Evolutionary conservation across 495 filamentous ascomycete genomes (phyloP).

Genomic region (Neurospora cerealis): DNA sequence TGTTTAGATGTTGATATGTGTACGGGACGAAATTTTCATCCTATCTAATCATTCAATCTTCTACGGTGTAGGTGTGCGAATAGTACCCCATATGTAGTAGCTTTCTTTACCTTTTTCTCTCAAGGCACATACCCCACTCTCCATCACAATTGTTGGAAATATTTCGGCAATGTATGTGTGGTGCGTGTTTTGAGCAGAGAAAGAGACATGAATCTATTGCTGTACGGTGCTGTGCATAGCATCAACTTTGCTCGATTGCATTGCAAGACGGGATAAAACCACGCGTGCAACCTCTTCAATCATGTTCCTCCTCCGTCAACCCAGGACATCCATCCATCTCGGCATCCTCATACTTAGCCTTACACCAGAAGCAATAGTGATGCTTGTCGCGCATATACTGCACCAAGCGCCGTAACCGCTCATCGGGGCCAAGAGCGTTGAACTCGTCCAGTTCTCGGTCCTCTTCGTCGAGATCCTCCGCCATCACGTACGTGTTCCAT

Average conservation of each 20-base stretch:
- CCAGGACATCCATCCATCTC: slow-evolving; percentile 87
- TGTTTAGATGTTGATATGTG: background rate
- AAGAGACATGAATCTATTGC: background rate
- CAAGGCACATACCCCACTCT: background rate
- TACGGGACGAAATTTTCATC: background rate
- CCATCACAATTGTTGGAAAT: background rate
- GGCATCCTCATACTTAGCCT: slow-evolving; percentile 59
- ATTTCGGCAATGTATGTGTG: background rate
- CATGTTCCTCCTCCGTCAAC: slow-evolving; percentile 83
- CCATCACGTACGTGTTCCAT: slow-evolving; percentile 30
- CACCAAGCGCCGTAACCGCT: slow-evolving; percentile 56
- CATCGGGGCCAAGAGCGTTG: slow-evolving; percentile 51
- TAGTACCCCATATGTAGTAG: background rate
- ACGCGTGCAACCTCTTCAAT: slow-evolving; percentile 31
- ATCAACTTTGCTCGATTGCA: background rate
- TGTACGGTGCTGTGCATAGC: background rate
- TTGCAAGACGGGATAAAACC: background rate
- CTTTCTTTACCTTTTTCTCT: background rate
- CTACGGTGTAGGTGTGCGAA: background rate
- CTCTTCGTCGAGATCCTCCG: slow-evolving; percentile 71
- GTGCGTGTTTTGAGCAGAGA: background rate
- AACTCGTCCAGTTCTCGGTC: slow-evolving; percentile 83
- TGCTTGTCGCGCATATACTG: slow-evolving; percentile 57
- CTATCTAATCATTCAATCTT: background rate
- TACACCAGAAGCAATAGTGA: slow-evolving; percentile 96